These are phyloP conservation scores for Plasmodium inui DNA, from an alignment of 169 alveolate genomes.

Conservation along the genomic window DNA sequence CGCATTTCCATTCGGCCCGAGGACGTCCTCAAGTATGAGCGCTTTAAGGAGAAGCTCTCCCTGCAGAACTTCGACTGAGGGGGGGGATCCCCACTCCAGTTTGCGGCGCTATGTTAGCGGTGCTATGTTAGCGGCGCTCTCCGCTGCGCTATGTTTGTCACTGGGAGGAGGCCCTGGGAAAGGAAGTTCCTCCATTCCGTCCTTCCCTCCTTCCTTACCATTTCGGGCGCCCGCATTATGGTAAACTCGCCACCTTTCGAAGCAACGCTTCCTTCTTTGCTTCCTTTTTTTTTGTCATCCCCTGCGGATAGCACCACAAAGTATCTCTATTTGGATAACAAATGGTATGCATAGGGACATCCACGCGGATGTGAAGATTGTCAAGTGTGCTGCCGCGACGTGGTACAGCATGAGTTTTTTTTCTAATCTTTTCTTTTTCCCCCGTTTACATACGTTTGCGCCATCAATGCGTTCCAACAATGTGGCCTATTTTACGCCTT, in stretches of 20 bases:
- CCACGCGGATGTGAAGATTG: background rate
- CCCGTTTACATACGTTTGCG: background rate
- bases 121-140: too few species aligned
- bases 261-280: background rate
- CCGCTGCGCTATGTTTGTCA: background rate
- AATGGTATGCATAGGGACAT: background rate
- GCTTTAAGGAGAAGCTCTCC: conserved; percentile 73
- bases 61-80: conserved; percentile 10
- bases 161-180: background rate
- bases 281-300: background rate
- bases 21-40: conserved; percentile 48
- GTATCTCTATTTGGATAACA: background rate
- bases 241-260: background rate
- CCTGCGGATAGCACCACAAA: background rate
- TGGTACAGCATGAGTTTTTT: background rate
- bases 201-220: too few species aligned
- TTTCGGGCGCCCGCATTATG: background rate
- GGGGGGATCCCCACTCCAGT: too few species aligned
- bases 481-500: background rate
- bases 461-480: background rate
- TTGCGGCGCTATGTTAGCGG: too few species aligned
- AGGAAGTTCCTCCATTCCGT: background rate
- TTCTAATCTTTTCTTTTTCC: too few species aligned
- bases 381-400: background rate
- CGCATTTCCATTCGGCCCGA: conserved; percentile 85